Evolutionary conservation across 2,329 filamentous ascomycete genomes (phyloP), one percentile per base, ranked within the genome.

Genomic region (Ophiostoma ips): DNA sequence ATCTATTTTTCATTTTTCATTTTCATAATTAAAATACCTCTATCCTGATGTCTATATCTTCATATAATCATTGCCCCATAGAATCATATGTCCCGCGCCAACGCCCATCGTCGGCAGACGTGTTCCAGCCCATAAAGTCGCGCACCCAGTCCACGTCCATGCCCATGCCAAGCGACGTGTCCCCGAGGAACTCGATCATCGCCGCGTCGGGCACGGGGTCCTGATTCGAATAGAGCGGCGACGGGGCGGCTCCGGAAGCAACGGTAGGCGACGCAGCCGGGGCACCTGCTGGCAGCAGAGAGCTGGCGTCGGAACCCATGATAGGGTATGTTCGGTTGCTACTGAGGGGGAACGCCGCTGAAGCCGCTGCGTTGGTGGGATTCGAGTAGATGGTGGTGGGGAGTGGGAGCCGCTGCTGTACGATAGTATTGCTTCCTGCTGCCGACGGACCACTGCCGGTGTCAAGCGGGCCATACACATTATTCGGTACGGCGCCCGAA

Each of bases 41-140:
- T n/a, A n/a, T n/a, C n/a, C n/a, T n/a, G n/a, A 34, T 34, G 15
- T 16, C 15, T 18, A 43, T 10, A 43, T 31, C 9, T n/a, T 11
- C 24, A 6, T 24, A 1, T 6, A 11, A 12, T 40, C 2, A 28
- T n/a, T 21, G 16, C 15, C 46, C 6, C 8, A 3, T 13, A 9
- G 50, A 46, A 11, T 53, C 53, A n/a, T 49, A 49, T 12, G 51
- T 45, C 30, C 24, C 15, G 3, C 46, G 46, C 31, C 37, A 44
- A 10, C 37, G 51, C 15, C 53, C 52, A 33, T 55, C 54, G 33
- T 53, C 31, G 1, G 49, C 44, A 3, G 53, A 40, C 2, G 50
- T 12, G 11, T 53, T 51, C 56, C 56, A 57, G 48, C 56, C 56
- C 49, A 56, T 45, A 24, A 56, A 53, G 11, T 30, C 31, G 8